phyloP scores from a whole-genome alignment of 768 basidiomycete genomes.

The Tremella yokohamensis region DNA sequence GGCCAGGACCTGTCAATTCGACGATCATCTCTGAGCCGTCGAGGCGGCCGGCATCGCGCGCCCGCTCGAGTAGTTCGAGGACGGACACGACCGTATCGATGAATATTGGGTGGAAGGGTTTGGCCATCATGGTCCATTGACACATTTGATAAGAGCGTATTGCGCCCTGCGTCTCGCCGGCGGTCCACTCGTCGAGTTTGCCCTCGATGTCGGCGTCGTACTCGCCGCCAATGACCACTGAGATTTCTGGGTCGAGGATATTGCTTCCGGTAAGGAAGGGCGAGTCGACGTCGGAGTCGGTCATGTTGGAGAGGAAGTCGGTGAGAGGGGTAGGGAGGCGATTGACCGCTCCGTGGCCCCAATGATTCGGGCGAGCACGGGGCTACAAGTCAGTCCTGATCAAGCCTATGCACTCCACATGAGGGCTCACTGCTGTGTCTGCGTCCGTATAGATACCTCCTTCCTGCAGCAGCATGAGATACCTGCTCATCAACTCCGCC shows the following conservation, averaged over 20 bases:
- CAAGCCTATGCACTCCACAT: neutral
- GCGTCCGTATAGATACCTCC: slow-evolving; percentile 52
- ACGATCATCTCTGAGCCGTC: slow-evolving; percentile 1
- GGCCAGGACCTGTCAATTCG: slow-evolving; percentile 1
- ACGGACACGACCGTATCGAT: neutral
- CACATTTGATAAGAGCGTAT: slow-evolving; percentile 2
- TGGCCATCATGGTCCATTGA: slow-evolving; percentile 5
- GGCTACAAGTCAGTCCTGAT: neutral
- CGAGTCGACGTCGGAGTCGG: neutral
- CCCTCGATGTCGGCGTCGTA: neutral
- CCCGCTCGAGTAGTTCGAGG: slow-evolving; percentile 1
- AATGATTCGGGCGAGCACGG: neutral
- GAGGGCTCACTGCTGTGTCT: slow-evolving; percentile 42
- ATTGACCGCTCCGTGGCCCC: neutral
- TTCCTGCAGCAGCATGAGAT: slow-evolving; percentile 40
- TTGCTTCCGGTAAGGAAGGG: neutral
- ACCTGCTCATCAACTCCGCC: slow-evolving; percentile 16
- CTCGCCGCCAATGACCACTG: slow-evolving; percentile 5
- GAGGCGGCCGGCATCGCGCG: neutral
- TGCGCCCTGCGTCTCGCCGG: neutral
- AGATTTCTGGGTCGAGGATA: slow-evolving; percentile 1
- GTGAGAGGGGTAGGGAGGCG: neutral
- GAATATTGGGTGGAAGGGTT: slow-evolving; percentile 3
- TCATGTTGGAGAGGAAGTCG: neutral
- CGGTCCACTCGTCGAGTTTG: neutral